These are phyloP conservation scores for Boletus tylopilopsis DNA, from an alignment of 768 basidiomycete genomes.

Conservation along the genomic window DNA sequence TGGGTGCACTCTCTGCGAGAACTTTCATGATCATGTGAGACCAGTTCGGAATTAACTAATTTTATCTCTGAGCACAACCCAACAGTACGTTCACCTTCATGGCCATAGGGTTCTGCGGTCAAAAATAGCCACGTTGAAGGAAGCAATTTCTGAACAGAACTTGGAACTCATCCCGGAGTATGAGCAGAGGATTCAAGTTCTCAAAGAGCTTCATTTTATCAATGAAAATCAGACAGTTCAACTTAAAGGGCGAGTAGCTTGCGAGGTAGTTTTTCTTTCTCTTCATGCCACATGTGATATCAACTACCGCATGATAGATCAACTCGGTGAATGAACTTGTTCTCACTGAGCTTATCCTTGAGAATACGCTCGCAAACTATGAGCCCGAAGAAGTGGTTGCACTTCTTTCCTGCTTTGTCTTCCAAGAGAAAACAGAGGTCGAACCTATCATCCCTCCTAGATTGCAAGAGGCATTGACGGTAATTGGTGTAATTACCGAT, in stretches of 20 bases:
- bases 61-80: background rate
- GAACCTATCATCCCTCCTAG: slow-evolving; percentile 80
- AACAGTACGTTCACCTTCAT: slow-evolving; percentile 75
- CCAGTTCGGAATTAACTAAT: background rate
- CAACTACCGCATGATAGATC: slow-evolving; percentile 53
- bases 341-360: slow-evolving; percentile 93
- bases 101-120: slow-evolving; percentile 68
- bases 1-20: slow-evolving; percentile 55
- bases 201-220: slow-evolving; percentile 90
- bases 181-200: slow-evolving; percentile 86
- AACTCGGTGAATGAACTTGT: slow-evolving; percentile 98
- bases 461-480: slow-evolving; percentile 75
- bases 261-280: slow-evolving; percentile 60
- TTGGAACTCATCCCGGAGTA: slow-evolving; percentile 96
- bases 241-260: slow-evolving; percentile 95
- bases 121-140: slow-evolving; percentile 73
- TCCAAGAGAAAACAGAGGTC: slow-evolving; percentile 95
- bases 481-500: slow-evolving; percentile 75
- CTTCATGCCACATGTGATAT: background rate
- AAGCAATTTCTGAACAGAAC: slow-evolving; percentile 93
- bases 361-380: slow-evolving; percentile 87
- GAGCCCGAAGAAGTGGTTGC: slow-evolving; percentile 97
- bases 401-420: slow-evolving; percentile 92
- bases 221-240: slow-evolving; percentile 94
- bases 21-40: slow-evolving; percentile 77